Base-by-base conservation (phyloP, 441 rosid genomes). In the Gossypium aridum region DNA sequence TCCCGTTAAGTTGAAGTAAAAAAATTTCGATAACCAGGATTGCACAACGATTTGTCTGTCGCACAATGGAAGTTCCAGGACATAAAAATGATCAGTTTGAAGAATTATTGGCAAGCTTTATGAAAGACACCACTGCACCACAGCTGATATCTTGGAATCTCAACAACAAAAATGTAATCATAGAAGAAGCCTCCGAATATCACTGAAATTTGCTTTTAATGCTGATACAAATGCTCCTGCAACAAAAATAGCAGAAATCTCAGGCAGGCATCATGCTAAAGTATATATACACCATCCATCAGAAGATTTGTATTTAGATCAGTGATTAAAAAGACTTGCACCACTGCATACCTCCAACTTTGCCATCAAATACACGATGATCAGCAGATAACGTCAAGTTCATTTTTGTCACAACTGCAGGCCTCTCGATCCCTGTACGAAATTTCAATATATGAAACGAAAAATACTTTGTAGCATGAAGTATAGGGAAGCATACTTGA, bases 301-400 rank as follows among this genome's bases (percentile, higher is more conserved):
- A 26, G 37, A 51, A 51, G 4, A 31, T 69, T 9, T 23, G 1
- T 28, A 54, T 17, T 54, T 70, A 54, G 2, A 70, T 7, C 73
- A 17, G 51, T 16, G 26, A 16, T 26, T 69, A 51, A 51, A 64
- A 68, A 51, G 71, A 25, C 39, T 16, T 26, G 57, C 59, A 51
- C 23, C 51, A 63, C 5, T 3, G 56, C 81, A 25, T 75, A 96
- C 99, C 96, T 90, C 90, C 97, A 72, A 90, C 94, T 90, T 91
- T 87, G 83, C 98, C 98, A 68, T 92, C 94, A 83, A 93, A 93
- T 72, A 96, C 91, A 28, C 98, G 93, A 82, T 96, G 97, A 80
- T 92, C 99, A 66, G 97, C 97, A 0, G 98, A 96, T 80, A 96
- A 82, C 3, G 93, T 96, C 84, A 93, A 80, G 81, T 75, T 87